Conservation (phyloP, 2,329 filamentous ascomycete genomes). For the Aspergillus jensenii region DNA sequence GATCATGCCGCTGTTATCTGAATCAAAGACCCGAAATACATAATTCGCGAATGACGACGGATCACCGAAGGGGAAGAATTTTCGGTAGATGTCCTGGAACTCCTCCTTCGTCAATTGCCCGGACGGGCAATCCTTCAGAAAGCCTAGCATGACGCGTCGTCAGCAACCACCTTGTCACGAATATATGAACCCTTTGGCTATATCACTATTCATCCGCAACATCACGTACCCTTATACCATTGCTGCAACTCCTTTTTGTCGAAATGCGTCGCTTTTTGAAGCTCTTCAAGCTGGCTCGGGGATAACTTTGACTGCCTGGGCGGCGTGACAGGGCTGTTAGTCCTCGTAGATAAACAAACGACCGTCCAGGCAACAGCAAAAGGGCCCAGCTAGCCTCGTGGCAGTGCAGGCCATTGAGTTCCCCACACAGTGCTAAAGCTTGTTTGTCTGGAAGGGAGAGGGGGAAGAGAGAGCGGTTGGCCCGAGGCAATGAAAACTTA, state of each 20-base stretch:
- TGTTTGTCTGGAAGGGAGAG: neutral
- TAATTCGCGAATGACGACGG: slow-evolving; percentile 97
- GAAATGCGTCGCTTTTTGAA: slow-evolving; percentile 96
- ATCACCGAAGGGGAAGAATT: slow-evolving; percentile 99
- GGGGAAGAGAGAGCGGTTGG: slow-evolving; percentile 3
- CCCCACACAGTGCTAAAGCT: neutral
- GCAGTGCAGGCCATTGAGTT: neutral
- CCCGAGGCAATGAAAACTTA: slow-evolving; percentile 24
- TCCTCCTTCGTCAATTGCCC: slow-evolving; percentile 97
- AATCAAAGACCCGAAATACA: slow-evolving; percentile 98
- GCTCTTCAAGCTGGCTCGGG: slow-evolving; percentile 89
- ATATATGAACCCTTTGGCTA: neutral
- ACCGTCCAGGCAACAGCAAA: neutral
- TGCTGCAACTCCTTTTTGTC: slow-evolving; percentile 99
- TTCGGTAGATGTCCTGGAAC: slow-evolving; percentile 99
- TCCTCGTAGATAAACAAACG: neutral
- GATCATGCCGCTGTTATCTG: slow-evolving; percentile 94
- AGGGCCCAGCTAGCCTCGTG: neutral
- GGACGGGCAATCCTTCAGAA: slow-evolving; percentile 96
- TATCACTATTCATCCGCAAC: neutral
- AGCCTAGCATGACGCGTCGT: slow-evolving; percentile 58
- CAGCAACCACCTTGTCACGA: neutral
- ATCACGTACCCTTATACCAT: slow-evolving; percentile 92
- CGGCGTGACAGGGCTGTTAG: neutral
- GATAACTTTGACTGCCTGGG: slow-evolving; percentile 95